Percentiles rank a stretch among this genome's conserved stretches.
Conservation (phyloP, 306 rosid genomes). For the Rosa chinensis region DNA sequence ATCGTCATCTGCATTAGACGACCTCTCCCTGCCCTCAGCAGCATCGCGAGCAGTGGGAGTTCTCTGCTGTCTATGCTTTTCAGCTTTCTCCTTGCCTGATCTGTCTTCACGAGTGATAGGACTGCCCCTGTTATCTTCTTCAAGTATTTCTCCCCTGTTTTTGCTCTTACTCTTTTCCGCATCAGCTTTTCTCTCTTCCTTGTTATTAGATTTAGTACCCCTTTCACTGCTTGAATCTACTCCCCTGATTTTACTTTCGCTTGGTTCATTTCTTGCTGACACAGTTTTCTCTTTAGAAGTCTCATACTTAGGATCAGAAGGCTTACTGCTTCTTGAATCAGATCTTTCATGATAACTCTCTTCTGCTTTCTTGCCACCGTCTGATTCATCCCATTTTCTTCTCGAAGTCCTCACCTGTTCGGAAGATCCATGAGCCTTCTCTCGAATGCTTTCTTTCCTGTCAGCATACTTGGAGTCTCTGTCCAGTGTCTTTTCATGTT, state of each 20-base stretch:
- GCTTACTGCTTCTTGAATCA: conserved; percentile 51
- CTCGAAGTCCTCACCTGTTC: conserved; percentile 70
- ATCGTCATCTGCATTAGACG: conserved; percentile 63
- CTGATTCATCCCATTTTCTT: conserved; percentile 94
- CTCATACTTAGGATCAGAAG: conserved; percentile 57
- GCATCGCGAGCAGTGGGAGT: conserved; percentile 49
- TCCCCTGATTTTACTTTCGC: conserved; percentile 56
- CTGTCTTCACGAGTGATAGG: conserved; percentile 54
- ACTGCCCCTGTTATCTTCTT: conserved; percentile 51
- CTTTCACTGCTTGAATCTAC: conserved; percentile 53
- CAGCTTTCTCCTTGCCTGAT: conserved; percentile 55
- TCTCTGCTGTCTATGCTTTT: conserved; percentile 69
- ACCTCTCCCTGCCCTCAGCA: conserved; percentile 62
- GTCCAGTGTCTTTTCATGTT: conserved; percentile 50
- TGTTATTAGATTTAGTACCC: conserved; percentile 50
- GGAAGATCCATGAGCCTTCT: conserved; percentile 70
- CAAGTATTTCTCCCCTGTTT: conserved; percentile 53
- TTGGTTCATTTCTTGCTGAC: conserved; percentile 62
- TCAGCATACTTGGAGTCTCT: conserved; percentile 62
- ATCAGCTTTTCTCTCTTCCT: conserved; percentile 72
- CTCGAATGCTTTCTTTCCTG: conserved; percentile 62
- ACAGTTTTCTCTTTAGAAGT: conserved; percentile 62
- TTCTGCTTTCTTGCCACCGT: conserved; percentile 45
- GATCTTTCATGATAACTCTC: conserved; percentile 57
- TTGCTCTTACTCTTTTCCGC: conserved; percentile 71